These are phyloP conservation scores for Coemansia sp. DNA, from an alignment of 192 early-diverging fungal genomes.

Conservation along the genomic window DNA sequence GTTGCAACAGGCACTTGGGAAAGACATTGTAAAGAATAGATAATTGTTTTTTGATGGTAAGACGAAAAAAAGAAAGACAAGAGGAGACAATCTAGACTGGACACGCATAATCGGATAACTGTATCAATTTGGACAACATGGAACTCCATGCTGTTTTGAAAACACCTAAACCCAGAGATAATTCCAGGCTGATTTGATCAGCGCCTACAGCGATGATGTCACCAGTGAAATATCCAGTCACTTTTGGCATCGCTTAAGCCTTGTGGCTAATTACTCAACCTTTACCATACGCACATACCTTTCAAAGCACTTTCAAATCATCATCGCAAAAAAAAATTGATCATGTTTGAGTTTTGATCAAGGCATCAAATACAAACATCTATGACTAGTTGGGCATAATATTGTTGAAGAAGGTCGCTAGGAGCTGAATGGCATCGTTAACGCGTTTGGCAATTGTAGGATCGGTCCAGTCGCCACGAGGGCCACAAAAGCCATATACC, in stretches of 20 bases:
- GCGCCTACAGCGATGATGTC: too few relatives aligned
- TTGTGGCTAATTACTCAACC: too few relatives aligned
- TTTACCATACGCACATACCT: too few relatives aligned
- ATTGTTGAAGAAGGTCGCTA: constrained; percentile 51
- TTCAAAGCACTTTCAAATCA: too few relatives aligned
- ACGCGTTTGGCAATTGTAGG: constrained; percentile 50
- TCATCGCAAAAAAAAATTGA: background rate
- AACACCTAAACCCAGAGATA: too few relatives aligned
- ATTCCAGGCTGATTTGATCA: too few relatives aligned
- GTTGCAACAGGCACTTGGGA: constrained; percentile 55
- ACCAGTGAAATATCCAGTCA: too few relatives aligned
- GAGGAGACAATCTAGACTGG: background rate
- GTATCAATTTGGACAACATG: too few relatives aligned
- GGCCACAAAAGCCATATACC: constrained; percentile 59
- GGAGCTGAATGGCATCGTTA: constrained; percentile 56
- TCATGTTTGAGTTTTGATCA: background rate
- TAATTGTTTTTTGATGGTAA: background rate
- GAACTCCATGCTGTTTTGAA: too few relatives aligned
- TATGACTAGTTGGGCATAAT: constrained; percentile 17
- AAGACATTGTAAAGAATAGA: constrained; percentile 29
- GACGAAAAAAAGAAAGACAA: background rate
- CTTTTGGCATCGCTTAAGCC: too few relatives aligned
- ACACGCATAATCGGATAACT: background rate
- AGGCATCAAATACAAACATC: background rate
- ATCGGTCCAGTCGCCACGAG: constrained; percentile 58